Evolutionary conservation across 208 protist genomes (phyloP).

Genomic region (Acanthamoeba sp.): DNA sequence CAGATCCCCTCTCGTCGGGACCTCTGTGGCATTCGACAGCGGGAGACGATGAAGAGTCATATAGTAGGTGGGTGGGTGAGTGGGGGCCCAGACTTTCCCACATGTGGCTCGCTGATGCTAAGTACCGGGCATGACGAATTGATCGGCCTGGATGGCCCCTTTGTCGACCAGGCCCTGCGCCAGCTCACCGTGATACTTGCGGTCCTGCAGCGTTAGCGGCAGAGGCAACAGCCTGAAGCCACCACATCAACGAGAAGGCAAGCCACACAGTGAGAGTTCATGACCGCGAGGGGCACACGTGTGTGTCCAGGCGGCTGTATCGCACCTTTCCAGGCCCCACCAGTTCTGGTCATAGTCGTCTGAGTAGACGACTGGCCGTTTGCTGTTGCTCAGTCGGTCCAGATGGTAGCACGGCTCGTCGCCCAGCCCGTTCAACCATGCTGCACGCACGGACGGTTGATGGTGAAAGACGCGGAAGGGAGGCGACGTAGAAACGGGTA

Average conservation of each 20-base stretch:
- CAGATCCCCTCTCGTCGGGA: conserved; percentile 21
- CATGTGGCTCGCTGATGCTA: no score
- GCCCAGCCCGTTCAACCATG: conserved; percentile 52
- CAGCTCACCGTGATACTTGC: conserved; percentile 49
- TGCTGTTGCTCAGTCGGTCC: conserved; percentile 22
- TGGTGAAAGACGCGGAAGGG: not conserved
- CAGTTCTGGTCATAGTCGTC: conserved; percentile 69
- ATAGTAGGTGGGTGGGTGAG: no score
- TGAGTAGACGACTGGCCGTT: conserved; percentile 46
- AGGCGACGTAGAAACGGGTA: not conserved
- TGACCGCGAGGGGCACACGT: not conserved
- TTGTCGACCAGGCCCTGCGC: not conserved
- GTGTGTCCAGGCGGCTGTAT: not conserved
- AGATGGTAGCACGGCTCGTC: conserved; percentile 6
- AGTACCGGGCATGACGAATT: conserved; percentile 57
- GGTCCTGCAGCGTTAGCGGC: conserved; percentile 39
- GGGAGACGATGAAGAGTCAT: no score
- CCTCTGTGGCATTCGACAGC: not conserved
- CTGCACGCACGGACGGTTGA: not conserved
- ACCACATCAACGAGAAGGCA: not conserved
- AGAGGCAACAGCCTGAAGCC: not conserved
- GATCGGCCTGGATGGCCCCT: not conserved
- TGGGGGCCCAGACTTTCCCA: no score
- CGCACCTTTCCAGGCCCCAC: conserved; percentile 35
- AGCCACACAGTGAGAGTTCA: not conserved